Base-by-base conservation (phyloP, 1,284 basidiomycete species). In the Phylloporus gajari region DNA sequence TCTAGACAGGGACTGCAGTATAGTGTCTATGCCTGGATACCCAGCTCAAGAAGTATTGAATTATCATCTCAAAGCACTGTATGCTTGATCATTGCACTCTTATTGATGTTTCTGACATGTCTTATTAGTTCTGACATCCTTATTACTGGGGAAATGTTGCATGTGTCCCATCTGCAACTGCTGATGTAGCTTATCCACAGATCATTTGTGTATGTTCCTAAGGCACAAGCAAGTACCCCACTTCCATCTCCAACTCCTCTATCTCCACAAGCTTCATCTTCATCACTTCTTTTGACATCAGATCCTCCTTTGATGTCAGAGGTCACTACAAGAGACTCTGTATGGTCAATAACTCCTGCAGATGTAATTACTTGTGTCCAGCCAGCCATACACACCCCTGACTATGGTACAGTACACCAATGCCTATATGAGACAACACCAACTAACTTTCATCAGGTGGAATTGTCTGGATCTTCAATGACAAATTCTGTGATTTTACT, bases 391-490 rank as follows among this genome's bases (percentile, higher is more conserved):
- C 13, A 44, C 13, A 13, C 13, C 42, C 51, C 25, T 27, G 51
- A 27, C n/a, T 27, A 53, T 27, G 51, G 51, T 53, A 27, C 13
- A n/a, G 42, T 44, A 17, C 42, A 44, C 42, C 42, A 44, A 8
- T 35, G 35, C 35, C 35, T 35, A 35, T 35, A 35, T 8, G 8
- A 35, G 35, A 35, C 35, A 35, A 35, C 35, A 35, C 35, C 35
- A 35, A 35, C n/a, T 53, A n/a, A 53, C 15, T 53, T 53, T 13
- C 25, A 5, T 48, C 23, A 70, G 69, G 58, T 21, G 5, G 60
- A 51, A 32, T 70, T 21, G 27, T 63, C 5, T 71, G 70, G 68
- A 23, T 64, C 6, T 70, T 70, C 53, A 53, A 70, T 7, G 5
- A 70, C 3, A 11, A 5, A 1, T 64, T 72, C 35, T 70, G 60